Base-by-base conservation (phyloP, 192 early-diverging fungal genomes). In the Umbelopsis sp. region DNA sequence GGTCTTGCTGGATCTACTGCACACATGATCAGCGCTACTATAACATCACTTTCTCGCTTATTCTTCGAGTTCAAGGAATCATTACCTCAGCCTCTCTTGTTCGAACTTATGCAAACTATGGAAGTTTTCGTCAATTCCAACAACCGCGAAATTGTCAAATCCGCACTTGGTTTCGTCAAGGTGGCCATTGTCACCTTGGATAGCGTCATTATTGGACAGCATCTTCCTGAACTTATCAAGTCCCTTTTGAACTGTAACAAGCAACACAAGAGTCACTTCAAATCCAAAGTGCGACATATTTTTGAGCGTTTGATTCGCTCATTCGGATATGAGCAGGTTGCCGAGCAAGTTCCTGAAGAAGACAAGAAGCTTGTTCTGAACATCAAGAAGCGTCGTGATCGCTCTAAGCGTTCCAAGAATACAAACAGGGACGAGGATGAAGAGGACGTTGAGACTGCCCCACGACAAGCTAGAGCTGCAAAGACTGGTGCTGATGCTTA, bases 161-260 rank as follows among this genome's bases (percentile, higher is more conserved):
- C 94, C 21, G 92, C 90, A 10, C 81, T 99, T 11, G 96, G 96
- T 6, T 96, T 98, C 78, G 85, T 97, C 80, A 99, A 99, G 85
- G 95, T 97, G 2, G 88, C 87, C 44, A 85, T 91, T 4, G 92
- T 97, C 26, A 82, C 88, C 26, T 71, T 99, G 32, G 90, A 91
- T 68, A 85, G 85, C 53, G 88, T 90, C 3, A 71, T 90, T 24
- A 79, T 99, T 24, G 84, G 85, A 52, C 85, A 84, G 4, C 89
- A 92, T 54, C 84, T 99, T 70, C 81, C 79, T 56, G 80, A 86
- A 34, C 91, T 98, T 77, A 89, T 97, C 32, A 52, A 66, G 8
- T 82, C 88, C 6, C 89, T 98, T 43, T 81, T 97, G 53, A 87
- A 87, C 54, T 95, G 95, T 86, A 91, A 92, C 11, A 86, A 93